A percentile compares a stretch with the other conserved stretches of the same genome.
Conservation (phyloP, 208 protist genomes). For the Trypanosoma scelopori region DNA sequence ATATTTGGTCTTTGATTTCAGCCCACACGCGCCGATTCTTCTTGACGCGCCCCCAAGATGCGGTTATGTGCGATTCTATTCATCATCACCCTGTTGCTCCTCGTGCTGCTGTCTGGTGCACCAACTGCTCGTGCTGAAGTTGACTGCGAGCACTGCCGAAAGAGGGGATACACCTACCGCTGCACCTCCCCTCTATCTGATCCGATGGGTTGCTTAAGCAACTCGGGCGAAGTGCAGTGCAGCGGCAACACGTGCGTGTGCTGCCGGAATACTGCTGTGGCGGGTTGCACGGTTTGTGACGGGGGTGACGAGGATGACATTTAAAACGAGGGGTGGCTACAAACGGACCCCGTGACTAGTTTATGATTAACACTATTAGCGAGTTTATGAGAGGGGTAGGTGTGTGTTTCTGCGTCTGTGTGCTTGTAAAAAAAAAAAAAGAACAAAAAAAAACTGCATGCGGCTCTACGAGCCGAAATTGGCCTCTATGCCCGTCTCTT, state of each 20-base stretch:
- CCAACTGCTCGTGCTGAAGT: slow-evolving; percentile 4
- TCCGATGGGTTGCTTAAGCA: slow-evolving; percentile 19
- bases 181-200: slow-evolving; percentile 34
- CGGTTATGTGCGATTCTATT: neutral
- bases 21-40: neutral
- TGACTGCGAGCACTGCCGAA: slow-evolving; percentile 38
- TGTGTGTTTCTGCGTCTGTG: too few relatives aligned
- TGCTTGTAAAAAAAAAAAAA: too few relatives aligned
- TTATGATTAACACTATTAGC: too few relatives aligned
- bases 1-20: slow-evolving; percentile 16
- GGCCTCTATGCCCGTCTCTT: neutral
- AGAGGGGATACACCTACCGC: slow-evolving; percentile 48
- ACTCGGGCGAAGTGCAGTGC: slow-evolving; percentile 34
- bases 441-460: too few relatives aligned
- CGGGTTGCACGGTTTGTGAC: slow-evolving; percentile 29
- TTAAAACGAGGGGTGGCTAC: slow-evolving; percentile 1
- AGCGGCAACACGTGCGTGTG: slow-evolving; percentile 24
- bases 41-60: neutral
- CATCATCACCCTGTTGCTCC: slow-evolving; percentile 4
- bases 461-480: too few relatives aligned
- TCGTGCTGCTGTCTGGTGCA: slow-evolving; percentile 1
- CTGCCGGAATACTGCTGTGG: slow-evolving; percentile 23
- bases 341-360: neutral
- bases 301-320: slow-evolving; percentile 12
- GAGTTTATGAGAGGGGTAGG: too few relatives aligned